Conservation (phyloP, 805 yeast species). For the Millerozyma miso region DNA sequence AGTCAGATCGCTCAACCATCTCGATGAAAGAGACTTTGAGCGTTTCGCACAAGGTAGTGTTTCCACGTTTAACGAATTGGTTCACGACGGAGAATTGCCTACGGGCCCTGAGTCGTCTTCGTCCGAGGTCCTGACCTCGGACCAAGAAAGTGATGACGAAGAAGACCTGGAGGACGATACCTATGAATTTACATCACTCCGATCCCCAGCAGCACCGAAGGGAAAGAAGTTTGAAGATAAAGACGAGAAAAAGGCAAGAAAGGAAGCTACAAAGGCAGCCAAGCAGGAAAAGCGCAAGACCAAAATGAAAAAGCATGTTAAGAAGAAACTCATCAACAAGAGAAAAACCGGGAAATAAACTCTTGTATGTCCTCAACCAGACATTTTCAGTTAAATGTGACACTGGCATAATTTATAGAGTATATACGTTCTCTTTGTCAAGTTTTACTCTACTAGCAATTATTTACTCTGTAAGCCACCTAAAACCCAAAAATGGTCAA, state of each 20-base stretch:
- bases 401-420: background rate
- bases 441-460: too few species aligned
- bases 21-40: constrained; percentile 86
- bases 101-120: constrained; percentile 8
- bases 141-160: constrained; percentile 23
- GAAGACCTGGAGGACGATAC: constrained; percentile 21
- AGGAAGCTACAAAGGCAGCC: constrained; percentile 29
- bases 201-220: constrained; percentile 37
- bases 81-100: constrained; percentile 30
- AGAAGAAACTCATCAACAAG: constrained; percentile 50
- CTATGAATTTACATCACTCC: constrained; percentile 17
- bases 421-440: background rate
- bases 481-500: background rate
- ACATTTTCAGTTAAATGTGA: too few species aligned
- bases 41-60: constrained; percentile 77
- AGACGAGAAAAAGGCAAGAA: constrained; percentile 46
- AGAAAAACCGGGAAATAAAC: constrained; percentile 41
- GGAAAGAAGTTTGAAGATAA: constrained; percentile 67
- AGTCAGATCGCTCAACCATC: constrained; percentile 73
- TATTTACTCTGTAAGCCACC: background rate
- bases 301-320: constrained; percentile 37
- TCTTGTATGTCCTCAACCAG: too few species aligned
- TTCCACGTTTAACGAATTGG: constrained; percentile 66
- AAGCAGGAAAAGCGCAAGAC: constrained; percentile 29
- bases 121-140: constrained; percentile 5